Percentiles rank a stretch among this genome's conserved stretches.
phyloP scores from a whole-genome alignment of 169 alveolate genomes.

The Plasmodium knowlesi region DNA sequence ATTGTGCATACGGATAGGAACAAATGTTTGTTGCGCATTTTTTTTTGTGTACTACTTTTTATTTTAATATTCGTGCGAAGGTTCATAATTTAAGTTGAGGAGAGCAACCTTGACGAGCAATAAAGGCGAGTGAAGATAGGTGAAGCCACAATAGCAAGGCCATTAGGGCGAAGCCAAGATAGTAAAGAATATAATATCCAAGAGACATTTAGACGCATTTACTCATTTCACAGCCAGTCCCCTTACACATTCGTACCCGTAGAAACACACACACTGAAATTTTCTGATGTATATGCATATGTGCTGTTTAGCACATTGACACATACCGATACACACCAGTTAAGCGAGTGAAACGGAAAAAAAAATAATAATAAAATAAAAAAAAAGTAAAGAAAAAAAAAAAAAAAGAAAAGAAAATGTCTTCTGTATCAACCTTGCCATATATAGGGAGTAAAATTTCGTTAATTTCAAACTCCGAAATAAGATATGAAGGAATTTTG shows the following conservation, averaged over 20 bases:
- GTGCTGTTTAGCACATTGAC: background rate
- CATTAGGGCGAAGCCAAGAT: background rate
- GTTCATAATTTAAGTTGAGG: background rate
- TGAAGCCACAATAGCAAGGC: background rate
- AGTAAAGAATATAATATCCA: background rate
- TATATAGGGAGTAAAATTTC: conserved; percentile 86
- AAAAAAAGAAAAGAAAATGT: conserved; percentile 29
- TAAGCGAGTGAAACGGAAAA: background rate
- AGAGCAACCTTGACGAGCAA: background rate
- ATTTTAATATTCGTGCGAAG: background rate
- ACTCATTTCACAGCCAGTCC: background rate
- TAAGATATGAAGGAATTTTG: conserved; percentile 90
- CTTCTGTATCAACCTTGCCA: conserved; percentile 82
- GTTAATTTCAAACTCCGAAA: conserved; percentile 84
- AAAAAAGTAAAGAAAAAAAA: background rate
- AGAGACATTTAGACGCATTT: background rate
- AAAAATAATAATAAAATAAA: background rate
- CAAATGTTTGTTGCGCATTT: background rate
- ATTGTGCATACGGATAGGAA: background rate
- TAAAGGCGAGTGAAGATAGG: background rate
- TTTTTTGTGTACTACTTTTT: background rate
- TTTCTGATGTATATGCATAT: background rate
- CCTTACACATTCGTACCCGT: background rate
- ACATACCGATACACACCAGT: background rate
- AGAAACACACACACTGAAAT: background rate